phyloP scores from a whole-genome alignment of 352 stramenopile species.

The Pythium dissotocum region DNA sequence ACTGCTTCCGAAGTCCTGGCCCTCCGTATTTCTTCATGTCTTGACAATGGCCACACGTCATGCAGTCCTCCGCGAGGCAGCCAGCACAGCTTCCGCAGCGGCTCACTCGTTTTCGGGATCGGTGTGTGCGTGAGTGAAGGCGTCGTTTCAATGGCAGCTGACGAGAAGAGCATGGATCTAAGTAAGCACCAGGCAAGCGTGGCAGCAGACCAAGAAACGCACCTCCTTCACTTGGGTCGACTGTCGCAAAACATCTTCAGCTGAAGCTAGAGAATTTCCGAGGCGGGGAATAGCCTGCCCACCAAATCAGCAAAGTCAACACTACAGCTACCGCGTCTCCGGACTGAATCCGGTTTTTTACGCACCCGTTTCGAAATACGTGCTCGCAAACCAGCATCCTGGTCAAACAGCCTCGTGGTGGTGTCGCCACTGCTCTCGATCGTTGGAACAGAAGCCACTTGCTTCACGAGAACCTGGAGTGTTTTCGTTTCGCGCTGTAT shows the following conservation, averaged over 20 bases:
- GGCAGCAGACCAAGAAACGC: neutral
- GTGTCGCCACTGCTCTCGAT: neutral
- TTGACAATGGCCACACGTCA: slow-evolving; percentile 85
- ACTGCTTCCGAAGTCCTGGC: slow-evolving; percentile 84
- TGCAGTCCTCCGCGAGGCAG: slow-evolving; percentile 80
- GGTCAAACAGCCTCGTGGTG: slow-evolving; percentile 9
- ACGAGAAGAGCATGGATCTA: neutral
- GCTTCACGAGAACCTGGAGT: slow-evolving; percentile 4
- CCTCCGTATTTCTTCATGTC: slow-evolving; percentile 91
- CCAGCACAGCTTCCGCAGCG: slow-evolving; percentile 78
- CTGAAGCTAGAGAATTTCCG: neutral
- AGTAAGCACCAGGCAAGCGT: neutral
- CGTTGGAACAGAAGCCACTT: slow-evolving; percentile 7
- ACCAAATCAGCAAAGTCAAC: neutral
- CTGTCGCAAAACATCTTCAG: slow-evolving; percentile 1
- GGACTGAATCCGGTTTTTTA: neutral
- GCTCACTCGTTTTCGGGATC: slow-evolving; percentile 68
- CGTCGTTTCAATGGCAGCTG: slow-evolving; percentile 37
- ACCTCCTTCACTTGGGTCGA: slow-evolving; percentile 6
- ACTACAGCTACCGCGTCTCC: neutral
- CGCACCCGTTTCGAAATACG: slow-evolving; percentile 12
- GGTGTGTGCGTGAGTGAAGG: slow-evolving; percentile 32
- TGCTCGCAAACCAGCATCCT: slow-evolving; percentile 4
- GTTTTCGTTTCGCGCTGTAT: slow-evolving; percentile 18
- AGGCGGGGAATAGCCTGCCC: neutral